phyloP scores from a whole-genome alignment of 495 filamentous ascomycete species.

The Durotheca rogersii region DNA sequence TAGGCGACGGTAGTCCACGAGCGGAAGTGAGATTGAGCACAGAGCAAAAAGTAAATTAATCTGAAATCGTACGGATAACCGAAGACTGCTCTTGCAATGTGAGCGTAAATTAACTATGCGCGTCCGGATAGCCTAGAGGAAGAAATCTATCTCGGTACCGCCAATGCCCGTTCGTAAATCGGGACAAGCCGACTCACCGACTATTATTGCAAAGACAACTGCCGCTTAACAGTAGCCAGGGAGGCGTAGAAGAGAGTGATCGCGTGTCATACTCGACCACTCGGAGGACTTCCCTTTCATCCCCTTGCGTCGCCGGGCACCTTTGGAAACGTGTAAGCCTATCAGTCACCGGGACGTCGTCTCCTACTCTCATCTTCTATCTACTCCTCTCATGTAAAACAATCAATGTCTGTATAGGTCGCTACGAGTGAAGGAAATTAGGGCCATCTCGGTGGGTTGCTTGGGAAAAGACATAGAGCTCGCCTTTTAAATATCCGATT shows the following conservation, averaged over 20 bases:
- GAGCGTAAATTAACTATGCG: slow-evolving; percentile 3
- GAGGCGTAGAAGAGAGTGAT: slow-evolving; percentile 1
- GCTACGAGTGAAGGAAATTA: not conserved
- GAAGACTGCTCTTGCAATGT: not conserved
- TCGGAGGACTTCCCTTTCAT: slow-evolving; percentile 3
- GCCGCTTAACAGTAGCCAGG: not conserved
- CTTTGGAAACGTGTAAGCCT: slow-evolving; percentile 10
- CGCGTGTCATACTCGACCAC: slow-evolving; percentile 2
- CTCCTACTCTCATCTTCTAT: not conserved
- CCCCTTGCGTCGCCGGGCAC: slow-evolving; percentile 9
- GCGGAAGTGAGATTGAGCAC: not conserved
- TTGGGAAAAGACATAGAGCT: slow-evolving; percentile 2
- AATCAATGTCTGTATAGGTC: not conserved
- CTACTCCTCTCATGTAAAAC: slow-evolving; percentile 3
- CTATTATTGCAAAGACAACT: slow-evolving; percentile 2
- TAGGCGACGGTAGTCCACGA: not conserved
- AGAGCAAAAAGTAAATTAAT: not conserved
- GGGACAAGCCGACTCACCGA: slow-evolving; percentile 24
- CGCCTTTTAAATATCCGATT: slow-evolving; percentile 14
- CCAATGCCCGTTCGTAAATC: slow-evolving; percentile 15
- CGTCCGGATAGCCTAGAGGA: not conserved
- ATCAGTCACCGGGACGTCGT: slow-evolving; percentile 2
- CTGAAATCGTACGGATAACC: not conserved
- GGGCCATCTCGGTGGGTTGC: not conserved
- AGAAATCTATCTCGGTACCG: slow-evolving; percentile 6